Evolutionary conservation across 352 stramenopile species (phyloP).

Genomic region (Globisporangium orthogonon): DNA sequence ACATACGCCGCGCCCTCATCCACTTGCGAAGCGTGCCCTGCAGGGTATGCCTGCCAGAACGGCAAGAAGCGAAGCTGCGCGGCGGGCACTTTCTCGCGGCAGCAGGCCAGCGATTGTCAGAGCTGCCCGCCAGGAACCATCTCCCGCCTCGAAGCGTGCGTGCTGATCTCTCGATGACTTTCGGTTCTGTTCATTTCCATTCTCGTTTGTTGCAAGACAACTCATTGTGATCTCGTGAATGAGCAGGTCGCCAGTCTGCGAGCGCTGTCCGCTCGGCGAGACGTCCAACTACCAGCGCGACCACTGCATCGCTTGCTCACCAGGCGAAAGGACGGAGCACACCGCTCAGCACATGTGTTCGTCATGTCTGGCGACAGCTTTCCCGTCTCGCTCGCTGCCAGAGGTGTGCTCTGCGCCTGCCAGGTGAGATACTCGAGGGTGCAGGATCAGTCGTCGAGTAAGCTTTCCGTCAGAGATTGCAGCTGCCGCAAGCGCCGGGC

Average conservation of each 20-base stretch:
- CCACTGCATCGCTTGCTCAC: conserved; percentile 37
- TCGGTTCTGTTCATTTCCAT: background rate
- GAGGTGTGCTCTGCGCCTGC: conserved; percentile 14
- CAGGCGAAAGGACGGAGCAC: conserved; percentile 32
- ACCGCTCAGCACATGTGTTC: conserved; percentile 40
- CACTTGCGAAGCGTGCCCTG: conserved; percentile 35
- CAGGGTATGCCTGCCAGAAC: conserved; percentile 52
- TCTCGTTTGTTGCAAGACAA: background rate
- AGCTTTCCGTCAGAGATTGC: conserved; percentile 49
- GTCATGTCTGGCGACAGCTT: conserved; percentile 31
- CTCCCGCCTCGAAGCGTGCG: conserved; percentile 32
- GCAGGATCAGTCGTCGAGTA: conserved; percentile 36
- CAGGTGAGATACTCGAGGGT: background rate
- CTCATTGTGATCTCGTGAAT: background rate
- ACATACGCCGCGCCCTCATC: conserved; percentile 35
- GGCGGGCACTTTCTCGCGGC: conserved; percentile 33
- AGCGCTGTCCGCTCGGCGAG: conserved; percentile 29
- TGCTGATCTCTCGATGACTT: background rate
- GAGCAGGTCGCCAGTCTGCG: conserved; percentile 24
- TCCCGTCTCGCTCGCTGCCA: conserved; percentile 6
- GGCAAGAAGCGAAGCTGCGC: conserved; percentile 38
- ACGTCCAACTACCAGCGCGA: conserved; percentile 55
- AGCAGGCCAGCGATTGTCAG: conserved; percentile 36
- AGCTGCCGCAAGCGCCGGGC: conserved; percentile 36
- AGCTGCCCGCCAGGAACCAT: conserved; percentile 57